These are phyloP conservation scores for Artemisia annua DNA, from an alignment of 129 eudicot genomes.

Conservation along the genomic window DNA sequence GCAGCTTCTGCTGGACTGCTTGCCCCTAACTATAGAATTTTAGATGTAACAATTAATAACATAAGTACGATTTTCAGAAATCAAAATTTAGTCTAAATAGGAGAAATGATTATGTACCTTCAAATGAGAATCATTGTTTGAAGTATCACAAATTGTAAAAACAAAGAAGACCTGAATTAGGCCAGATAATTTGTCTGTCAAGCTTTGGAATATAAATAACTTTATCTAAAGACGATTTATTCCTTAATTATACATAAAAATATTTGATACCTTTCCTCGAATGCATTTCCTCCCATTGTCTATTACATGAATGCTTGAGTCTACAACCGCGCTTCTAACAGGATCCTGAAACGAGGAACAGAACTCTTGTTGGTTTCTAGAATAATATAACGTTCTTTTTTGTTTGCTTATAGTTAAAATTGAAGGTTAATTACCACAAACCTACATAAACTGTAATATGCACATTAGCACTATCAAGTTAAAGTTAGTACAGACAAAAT, in stretches of 20 bases:
- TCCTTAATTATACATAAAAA: neutral
- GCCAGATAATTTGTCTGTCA: slow-evolving; percentile 2
- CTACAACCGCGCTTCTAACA: slow-evolving; percentile 54
- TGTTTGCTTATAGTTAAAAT: neutral
- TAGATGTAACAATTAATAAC: neutral
- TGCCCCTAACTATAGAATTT: slow-evolving; percentile 62
- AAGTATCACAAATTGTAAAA: slow-evolving; percentile 66
- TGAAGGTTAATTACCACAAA: too few relatives aligned
- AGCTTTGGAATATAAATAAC: slow-evolving; percentile 2
- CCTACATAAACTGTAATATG: too few relatives aligned
- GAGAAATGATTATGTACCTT: slow-evolving; percentile 44
- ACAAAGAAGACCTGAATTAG: slow-evolving; percentile 57
- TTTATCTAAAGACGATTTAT: neutral
- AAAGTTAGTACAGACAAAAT: too few relatives aligned
- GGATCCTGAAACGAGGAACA: slow-evolving; percentile 53
- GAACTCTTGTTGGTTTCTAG: neutral
- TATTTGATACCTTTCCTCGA: slow-evolving; percentile 59
- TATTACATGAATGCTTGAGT: slow-evolving; percentile 60
- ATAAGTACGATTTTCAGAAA: neutral
- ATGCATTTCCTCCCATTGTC: slow-evolving; percentile 65
- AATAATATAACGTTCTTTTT: neutral
- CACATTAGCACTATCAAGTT: too few relatives aligned
- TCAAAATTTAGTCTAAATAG: neutral
- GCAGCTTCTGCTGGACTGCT: slow-evolving; percentile 75
- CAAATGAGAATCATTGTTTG: slow-evolving; percentile 49